Evolutionary conservation across 2,329 filamentous ascomycete species (phyloP).

Genomic region (Xylariales sp.): DNA sequence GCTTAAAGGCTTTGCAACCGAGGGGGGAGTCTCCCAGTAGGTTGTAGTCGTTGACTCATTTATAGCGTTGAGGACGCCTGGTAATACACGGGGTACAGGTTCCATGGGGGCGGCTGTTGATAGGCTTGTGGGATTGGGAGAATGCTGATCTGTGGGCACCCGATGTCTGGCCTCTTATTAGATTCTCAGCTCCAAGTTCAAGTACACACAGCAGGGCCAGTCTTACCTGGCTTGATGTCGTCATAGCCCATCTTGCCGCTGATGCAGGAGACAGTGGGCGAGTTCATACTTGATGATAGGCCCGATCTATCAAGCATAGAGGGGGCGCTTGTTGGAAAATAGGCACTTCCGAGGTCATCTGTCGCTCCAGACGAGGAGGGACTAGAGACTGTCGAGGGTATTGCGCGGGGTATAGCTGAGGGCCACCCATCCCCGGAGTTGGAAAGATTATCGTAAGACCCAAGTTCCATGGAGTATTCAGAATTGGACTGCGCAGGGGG

Average conservation of each 20-base stretch:
- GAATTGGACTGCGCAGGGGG: slow-evolving; percentile 37
- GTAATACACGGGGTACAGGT: slow-evolving; percentile 31
- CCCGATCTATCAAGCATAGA: slow-evolving; percentile 34
- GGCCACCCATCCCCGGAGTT: slow-evolving; percentile 44
- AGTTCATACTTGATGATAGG: slow-evolving; percentile 23
- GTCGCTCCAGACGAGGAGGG: slow-evolving; percentile 44
- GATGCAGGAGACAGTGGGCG: slow-evolving; percentile 25
- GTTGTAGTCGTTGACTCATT: not conserved
- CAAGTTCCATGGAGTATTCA: slow-evolving; percentile 40
- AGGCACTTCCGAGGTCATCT: slow-evolving; percentile 42
- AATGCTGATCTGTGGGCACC: slow-evolving; percentile 26
- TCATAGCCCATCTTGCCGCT: slow-evolving; percentile 31
- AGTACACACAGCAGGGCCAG: slow-evolving; percentile 3
- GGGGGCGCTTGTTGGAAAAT: slow-evolving; percentile 46
- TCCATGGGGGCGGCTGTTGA: slow-evolving; percentile 28
- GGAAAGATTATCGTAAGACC: slow-evolving; percentile 35
- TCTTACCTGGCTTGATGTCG: slow-evolving; percentile 28
- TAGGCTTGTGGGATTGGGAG: slow-evolving; percentile 28
- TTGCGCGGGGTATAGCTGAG: slow-evolving; percentile 36
- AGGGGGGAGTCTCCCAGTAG: slow-evolving; percentile 30
- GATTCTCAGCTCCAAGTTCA: slow-evolving; percentile 17
- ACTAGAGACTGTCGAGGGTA: slow-evolving; percentile 47
- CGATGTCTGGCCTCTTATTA: slow-evolving; percentile 26
- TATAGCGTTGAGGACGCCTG: slow-evolving; percentile 22
- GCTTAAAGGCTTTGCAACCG: slow-evolving; percentile 24